Percentiles rank a stretch among this genome's conserved stretches.
Conservation (phyloP, 2,329 filamentous ascomycete species). For the Fusarium marasasianum region DNA sequence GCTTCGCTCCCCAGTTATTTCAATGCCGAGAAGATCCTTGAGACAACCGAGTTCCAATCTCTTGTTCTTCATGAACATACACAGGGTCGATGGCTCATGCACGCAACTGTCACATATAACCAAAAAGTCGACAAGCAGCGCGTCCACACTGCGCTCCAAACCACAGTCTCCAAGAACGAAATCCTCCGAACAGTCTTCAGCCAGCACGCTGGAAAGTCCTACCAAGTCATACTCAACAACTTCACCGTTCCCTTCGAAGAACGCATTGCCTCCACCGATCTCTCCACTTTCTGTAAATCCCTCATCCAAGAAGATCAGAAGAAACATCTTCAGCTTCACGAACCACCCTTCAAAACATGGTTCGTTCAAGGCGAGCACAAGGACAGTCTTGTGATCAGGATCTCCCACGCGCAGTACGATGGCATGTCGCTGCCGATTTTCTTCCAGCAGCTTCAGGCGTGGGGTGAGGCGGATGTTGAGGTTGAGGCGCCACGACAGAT, state of each 20-base stretch:
- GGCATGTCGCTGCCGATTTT: background rate
- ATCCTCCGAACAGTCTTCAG: background rate
- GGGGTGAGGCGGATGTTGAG: background rate
- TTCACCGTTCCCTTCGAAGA: background rate
- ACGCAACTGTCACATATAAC: background rate
- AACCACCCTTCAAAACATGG: background rate
- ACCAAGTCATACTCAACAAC: background rate
- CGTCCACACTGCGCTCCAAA: background rate
- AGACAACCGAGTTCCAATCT: background rate
- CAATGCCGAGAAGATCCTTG: background rate
- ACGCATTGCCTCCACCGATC: accelerated
- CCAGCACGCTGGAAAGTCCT: background rate
- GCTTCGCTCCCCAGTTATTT: accelerated
- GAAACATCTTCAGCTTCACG: background rate
- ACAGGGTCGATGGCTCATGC: background rate
- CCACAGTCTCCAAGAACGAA: background rate
- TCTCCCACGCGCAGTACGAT: background rate
- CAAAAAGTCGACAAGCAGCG: background rate
- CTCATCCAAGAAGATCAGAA: background rate
- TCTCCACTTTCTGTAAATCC: background rate
- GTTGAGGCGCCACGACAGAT: background rate
- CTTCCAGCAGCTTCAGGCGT: background rate
- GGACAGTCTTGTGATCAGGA: background rate
- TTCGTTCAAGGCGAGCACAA: background rate
- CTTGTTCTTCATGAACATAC: background rate